Evolutionary conservation across 805 yeast species (phyloP).

Genomic region (Starmerella bombicola): DNA sequence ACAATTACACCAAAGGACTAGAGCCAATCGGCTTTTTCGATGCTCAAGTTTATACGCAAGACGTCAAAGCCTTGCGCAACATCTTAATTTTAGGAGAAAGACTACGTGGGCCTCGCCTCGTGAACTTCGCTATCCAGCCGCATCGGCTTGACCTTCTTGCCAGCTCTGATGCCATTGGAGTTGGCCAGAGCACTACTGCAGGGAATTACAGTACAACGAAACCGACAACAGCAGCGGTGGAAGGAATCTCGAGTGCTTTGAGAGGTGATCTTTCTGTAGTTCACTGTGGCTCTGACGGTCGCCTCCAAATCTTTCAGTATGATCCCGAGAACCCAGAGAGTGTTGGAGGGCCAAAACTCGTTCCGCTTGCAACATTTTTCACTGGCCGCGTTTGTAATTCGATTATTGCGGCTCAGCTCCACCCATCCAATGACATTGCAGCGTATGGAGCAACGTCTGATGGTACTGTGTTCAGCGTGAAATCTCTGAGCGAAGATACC

Average conservation of each 20-base stretch:
- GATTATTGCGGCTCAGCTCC: slow-evolving; percentile 25
- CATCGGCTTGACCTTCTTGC: slow-evolving; percentile 70
- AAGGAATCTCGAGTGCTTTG: slow-evolving; percentile 25
- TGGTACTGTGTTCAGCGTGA: slow-evolving; percentile 63
- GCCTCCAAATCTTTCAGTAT: slow-evolving; percentile 63
- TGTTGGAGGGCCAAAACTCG: slow-evolving; percentile 60
- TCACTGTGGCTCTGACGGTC: slow-evolving; percentile 54
- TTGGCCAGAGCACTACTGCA: slow-evolving; percentile 33
- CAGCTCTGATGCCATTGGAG: slow-evolving; percentile 40
- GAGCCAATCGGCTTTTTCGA: slow-evolving; percentile 92
- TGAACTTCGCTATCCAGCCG: slow-evolving; percentile 92
- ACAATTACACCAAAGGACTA: slow-evolving; percentile 71
- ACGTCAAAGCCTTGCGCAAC: slow-evolving; percentile 72
- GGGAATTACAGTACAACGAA: slow-evolving; percentile 16
- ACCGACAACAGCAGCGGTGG: slow-evolving; percentile 31
- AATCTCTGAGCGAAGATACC: slow-evolving; percentile 60
- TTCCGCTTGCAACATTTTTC: slow-evolving; percentile 59
- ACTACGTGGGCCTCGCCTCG: slow-evolving; percentile 60
- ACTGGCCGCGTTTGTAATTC: slow-evolving; percentile 39
- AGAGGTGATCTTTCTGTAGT: slow-evolving; percentile 50
- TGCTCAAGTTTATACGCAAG: slow-evolving; percentile 65
- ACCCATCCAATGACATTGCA: slow-evolving; percentile 29
- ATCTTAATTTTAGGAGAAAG: slow-evolving; percentile 72
- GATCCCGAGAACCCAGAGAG: slow-evolving; percentile 88
- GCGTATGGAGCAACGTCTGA: slow-evolving; percentile 62